Percentiles rank a stretch among this genome's conserved stretches.
Evolutionary conservation across 2,329 filamentous ascomycete genomes (phyloP).

Genomic region (Stagonosporopsis chrysanthemi): DNA sequence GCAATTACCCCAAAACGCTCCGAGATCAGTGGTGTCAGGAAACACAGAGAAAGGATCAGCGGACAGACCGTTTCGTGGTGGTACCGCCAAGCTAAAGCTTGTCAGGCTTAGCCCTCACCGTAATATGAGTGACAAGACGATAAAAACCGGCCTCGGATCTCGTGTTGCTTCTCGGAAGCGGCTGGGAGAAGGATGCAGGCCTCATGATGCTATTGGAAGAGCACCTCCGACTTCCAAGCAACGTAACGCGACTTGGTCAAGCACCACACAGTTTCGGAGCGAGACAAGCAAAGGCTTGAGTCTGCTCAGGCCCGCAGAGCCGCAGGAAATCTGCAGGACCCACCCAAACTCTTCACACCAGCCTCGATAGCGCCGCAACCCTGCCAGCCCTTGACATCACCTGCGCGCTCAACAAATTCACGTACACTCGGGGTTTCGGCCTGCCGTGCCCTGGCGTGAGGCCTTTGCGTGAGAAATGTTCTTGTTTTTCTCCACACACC

Average conservation of each 20-base stretch:
- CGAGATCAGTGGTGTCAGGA: conserved; percentile 10
- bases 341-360: conserved; percentile 6
- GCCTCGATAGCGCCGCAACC: conserved; percentile 22
- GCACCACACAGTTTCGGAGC: conserved; percentile 12
- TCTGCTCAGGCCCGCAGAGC: conserved; percentile 24
- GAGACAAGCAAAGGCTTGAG: conserved; percentile 20
- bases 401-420: conserved; percentile 24
- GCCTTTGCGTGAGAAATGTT: conserved; percentile 11
- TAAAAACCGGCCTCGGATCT: conserved; percentile 10
- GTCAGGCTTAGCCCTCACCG: conserved; percentile 14
- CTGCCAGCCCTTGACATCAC: conserved; percentile 21
- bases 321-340: conserved; percentile 9
- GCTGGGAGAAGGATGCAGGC: not conserved
- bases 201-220: conserved; percentile 5
- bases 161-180: conserved; percentile 8
- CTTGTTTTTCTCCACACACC: conserved; percentile 25
- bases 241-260: conserved; percentile 13
- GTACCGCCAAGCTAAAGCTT: conserved; percentile 23
- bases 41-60: conserved; percentile 5
- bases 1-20: conserved; percentile 16
- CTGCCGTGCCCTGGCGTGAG: conserved; percentile 3
- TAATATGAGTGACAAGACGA: not conserved
- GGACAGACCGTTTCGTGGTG: conserved; percentile 13
- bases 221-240: conserved; percentile 3
- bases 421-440: conserved; percentile 21